Base-by-base conservation (phyloP, 768 basidiomycete genomes). In the Austroboletus festivus region DNA sequence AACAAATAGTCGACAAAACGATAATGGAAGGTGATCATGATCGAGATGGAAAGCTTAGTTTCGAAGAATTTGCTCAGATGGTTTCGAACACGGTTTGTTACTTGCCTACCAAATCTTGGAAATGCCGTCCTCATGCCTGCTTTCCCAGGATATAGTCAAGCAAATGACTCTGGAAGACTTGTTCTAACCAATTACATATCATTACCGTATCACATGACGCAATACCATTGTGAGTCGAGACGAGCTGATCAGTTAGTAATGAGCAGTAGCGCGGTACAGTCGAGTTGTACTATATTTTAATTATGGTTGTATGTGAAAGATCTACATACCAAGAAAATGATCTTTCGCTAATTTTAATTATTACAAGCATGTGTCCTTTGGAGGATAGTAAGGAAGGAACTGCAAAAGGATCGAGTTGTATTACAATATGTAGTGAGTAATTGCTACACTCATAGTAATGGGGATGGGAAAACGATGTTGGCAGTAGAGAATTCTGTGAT, bases 21-120 rank as follows among this genome's bases (percentile, higher is more conserved):
- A 99, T 99, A 67, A 93, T 99, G 93, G 96, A 99, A 71, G 96
- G 94, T 11, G 96, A 99, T 65, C 88, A 91, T 66, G 94, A 99
- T 63, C 93, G 90, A 2, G 96, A 99, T 64, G 96, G 96, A 22
- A 98, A 94, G 69, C 78, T 99, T 52, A 91, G 82, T 70, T 99
- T 99, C 58, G 93, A 96, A 47, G 96, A 98, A 71, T 99, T 99
- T 68, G 83, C 93, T 2, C 78, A 81, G 61, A 97, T 98, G 84
- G 96, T 99, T 22, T 90, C 93, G 23, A 95, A 93, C 68, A 98
- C 96, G 59, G 92, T 93, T 54, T 22, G 10, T 46, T 23, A 13
- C 13, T 46, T 23, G 15, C 13, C 19, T 26, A 12, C n/a, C 38
- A 28, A 28, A 28, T 28, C 44, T 11, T 42, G 9, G 19, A 18